A percentile compares a stretch with the other conserved stretches of the same genome.
These are phyloP conservation scores for Ogataea trehalophila DNA, from an alignment of 805 yeast genomes.

Conservation along the genomic window DNA sequence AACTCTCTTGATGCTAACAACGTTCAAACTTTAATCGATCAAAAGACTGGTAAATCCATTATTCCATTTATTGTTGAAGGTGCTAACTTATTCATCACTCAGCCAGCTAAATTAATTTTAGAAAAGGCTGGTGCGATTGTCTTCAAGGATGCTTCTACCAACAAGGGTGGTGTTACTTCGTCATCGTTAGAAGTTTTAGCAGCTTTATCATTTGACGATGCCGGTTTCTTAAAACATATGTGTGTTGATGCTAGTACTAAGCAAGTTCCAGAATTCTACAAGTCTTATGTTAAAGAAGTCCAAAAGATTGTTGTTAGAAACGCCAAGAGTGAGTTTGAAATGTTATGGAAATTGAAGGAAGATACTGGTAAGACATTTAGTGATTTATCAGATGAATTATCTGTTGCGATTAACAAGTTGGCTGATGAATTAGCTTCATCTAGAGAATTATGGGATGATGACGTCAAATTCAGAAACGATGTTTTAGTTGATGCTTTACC, in stretches of 20 bases:
- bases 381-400: conserved; percentile 75
- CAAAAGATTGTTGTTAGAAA: conserved; percentile 71
- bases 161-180: conserved; percentile 98
- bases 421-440: conserved; percentile 82
- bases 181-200: conserved; percentile 94
- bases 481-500: conserved; percentile 80
- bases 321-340: conserved; percentile 81
- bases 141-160: conserved; percentile 94
- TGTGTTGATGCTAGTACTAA: conserved; percentile 56
- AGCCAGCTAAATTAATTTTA: conserved; percentile 80
- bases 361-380: conserved; percentile 59
- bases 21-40: conserved; percentile 65
- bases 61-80: conserved; percentile 95
- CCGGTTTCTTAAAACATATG: conserved; percentile 74
- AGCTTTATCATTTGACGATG: conserved; percentile 85
- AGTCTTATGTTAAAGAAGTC: conserved; percentile 77
- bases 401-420: conserved; percentile 76
- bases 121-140: conserved; percentile 85
- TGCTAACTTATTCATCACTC: conserved; percentile 93
- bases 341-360: conserved; percentile 74
- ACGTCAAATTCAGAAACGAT: conserved; percentile 67
- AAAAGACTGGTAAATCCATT: conserved; percentile 66
- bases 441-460: conserved; percentile 80
- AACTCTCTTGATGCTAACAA: conserved; percentile 88
- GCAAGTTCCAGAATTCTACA: conserved; percentile 66